Evolutionary conservation across 2,329 filamentous ascomycete species (phyloP), one percentile per base, ranked within the genome.

Genomic region (Nemania sp.): DNA sequence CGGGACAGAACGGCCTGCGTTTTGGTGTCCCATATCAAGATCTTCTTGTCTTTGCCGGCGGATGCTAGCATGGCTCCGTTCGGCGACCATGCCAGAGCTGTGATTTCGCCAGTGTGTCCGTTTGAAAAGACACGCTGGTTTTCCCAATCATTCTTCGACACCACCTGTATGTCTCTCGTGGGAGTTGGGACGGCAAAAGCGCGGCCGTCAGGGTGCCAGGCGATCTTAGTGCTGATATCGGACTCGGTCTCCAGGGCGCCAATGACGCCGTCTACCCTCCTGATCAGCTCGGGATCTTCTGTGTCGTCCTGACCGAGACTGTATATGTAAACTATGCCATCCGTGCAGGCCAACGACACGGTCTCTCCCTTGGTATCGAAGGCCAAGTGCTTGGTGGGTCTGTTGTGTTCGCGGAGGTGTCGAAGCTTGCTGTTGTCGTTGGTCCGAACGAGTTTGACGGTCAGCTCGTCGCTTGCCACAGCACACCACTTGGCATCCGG

Each of bases 381-480:
- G 12, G 90, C 83, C 31, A 97, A 80, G 67, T 97, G 91, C 69
- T 96, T 96, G n/a, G 89, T 86, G n/a, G 91, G 86, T 65, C 89
- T 90, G 37, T 81, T 80, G 69, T 97, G 93, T 47, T 96, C 91
- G 60, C 89, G 85, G 7, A 99, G 80, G 60, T 88, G 87, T 64
- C 88, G 85, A 44, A 96, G 82, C 61, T 84, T 81, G 19, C 80
- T 86, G 70, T 88, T 92, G 68, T 97, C 90, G 41, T 86, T 79
- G 26, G 88, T 88, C 65, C 88, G 89, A 58, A 99, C 90, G 19
- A 99, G 76, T 70, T 96, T 96, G 62, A 97, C 90, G 1, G 87
- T 89, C 54, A 96, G 78, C 71, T 99, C 94, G 70, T 97, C 95
- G 78, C 92, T 97, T n/a, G 92, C 91, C 22, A 97, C 91, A 24